These are phyloP conservation scores for Verticillium dahliae DNA, from an alignment of 2,329 filamentous ascomycete genomes.

Conservation along the genomic window DNA sequence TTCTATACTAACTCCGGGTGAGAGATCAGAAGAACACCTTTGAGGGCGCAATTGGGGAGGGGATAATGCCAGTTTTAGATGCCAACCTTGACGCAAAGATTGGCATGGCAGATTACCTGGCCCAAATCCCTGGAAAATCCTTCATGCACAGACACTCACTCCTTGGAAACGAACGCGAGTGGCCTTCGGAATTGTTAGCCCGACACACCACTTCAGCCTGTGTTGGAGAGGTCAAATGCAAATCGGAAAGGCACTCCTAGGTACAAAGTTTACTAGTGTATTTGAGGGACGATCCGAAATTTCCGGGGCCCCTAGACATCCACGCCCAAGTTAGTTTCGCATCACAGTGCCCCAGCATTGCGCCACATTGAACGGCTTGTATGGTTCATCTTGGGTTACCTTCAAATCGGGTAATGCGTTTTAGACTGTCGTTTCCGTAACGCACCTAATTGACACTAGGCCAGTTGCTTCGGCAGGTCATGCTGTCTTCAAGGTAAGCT, in stretches of 20 bases:
- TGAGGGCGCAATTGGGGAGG: too few relatives aligned
- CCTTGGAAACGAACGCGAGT: neutral
- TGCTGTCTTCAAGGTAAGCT: too few relatives aligned
- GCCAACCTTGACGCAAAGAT: too few relatives aligned
- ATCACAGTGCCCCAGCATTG: neutral
- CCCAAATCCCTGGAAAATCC: too few relatives aligned
- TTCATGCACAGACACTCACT: neutral
- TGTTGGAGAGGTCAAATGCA: neutral
- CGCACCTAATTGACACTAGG: too few relatives aligned
- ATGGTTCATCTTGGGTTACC: too few relatives aligned
- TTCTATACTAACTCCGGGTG: neutral
- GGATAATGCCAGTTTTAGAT: too few relatives aligned
- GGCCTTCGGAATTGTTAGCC: neutral
- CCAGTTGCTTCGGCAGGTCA: too few relatives aligned
- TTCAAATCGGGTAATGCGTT: too few relatives aligned
- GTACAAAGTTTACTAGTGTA: neutral
- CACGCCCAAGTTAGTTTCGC: neutral
- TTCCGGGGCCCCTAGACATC: neutral
- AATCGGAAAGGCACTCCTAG: neutral
- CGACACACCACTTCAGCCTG: neutral
- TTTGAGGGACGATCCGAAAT: neutral
- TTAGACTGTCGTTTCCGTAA: too few relatives aligned
- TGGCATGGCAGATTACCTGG: neutral
- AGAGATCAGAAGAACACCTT: too few relatives aligned
- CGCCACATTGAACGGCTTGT: neutral